Evolutionary conservation across 2,329 filamentous ascomycete genomes (phyloP).

Genomic region (Dactylellina parvicollis): DNA sequence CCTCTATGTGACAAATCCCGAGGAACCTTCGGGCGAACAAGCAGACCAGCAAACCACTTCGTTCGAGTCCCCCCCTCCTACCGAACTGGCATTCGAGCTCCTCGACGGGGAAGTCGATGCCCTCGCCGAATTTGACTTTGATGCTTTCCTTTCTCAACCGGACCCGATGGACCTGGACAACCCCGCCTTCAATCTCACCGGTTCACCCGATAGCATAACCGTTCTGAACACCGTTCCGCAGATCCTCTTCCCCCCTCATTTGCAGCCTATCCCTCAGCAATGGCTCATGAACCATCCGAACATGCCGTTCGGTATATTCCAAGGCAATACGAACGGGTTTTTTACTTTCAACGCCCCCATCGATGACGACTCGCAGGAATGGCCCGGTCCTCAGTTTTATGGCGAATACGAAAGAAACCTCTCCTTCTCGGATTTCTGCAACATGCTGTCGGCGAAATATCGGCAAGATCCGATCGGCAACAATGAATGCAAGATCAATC

Average conservation of each 20-base stretch:
- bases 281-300: conserved; percentile 48
- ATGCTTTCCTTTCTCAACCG: conserved; percentile 30
- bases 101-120: conserved; percentile 16
- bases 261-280: conserved; percentile 43
- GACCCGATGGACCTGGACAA: conserved; percentile 52
- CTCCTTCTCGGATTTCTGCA: conserved; percentile 50
- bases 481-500: conserved; percentile 50
- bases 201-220: conserved; percentile 26
- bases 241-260: conserved; percentile 37
- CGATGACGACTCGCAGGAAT: conserved; percentile 50
- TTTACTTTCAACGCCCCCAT: conserved; percentile 38
- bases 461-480: conserved; percentile 36
- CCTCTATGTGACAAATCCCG: background rate
- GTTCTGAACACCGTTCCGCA: conserved; percentile 22
- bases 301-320: conserved; percentile 37
- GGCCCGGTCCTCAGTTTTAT: conserved; percentile 45
- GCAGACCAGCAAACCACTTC: background rate
- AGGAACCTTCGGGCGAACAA: background rate
- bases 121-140: conserved; percentile 37
- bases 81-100: conserved; percentile 27
- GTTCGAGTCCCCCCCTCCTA: conserved; percentile 3
- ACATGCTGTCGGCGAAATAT: conserved; percentile 31
- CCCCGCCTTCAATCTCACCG: conserved; percentile 27
- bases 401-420: conserved; percentile 51
- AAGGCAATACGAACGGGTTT: conserved; percentile 37